These are phyloP conservation scores for Salicornia ramosissima DNA, from an alignment of 148 eudicot species.

Conservation along the genomic window DNA sequence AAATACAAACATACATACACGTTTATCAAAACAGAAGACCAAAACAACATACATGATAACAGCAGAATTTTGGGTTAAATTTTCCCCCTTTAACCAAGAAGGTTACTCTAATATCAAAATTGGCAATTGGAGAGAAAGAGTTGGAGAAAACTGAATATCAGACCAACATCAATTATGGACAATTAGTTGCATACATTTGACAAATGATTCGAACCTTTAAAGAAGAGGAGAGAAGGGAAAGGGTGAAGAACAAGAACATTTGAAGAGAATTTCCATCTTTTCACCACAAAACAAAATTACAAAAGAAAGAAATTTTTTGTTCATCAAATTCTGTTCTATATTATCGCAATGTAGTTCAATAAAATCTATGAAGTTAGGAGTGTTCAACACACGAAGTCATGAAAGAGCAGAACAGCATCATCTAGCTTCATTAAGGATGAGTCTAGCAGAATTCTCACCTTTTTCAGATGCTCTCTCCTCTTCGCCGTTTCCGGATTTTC, in stretches of 20 bases:
- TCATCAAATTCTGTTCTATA: background rate
- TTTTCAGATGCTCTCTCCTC: constrained; percentile 27
- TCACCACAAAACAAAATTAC: background rate
- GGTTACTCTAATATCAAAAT: no score
- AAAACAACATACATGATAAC: no score
- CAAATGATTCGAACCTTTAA: background rate
- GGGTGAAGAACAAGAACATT: background rate
- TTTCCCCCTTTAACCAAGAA: no score
- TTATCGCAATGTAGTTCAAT: background rate
- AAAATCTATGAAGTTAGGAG: background rate
- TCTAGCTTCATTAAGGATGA: constrained; percentile 71
- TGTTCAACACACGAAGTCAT: constrained; percentile 37
- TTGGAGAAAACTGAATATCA: background rate
- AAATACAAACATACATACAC: no score
- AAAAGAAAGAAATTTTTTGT: background rate
- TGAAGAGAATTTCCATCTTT: no score
- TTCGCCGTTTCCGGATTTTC: constrained; percentile 44
- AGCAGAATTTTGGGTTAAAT: no score
- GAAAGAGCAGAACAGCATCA: constrained; percentile 73
- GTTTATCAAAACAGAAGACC: no score
- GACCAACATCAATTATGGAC: background rate
- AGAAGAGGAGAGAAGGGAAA: background rate
- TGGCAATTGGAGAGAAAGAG: no score
- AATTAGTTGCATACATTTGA: background rate
- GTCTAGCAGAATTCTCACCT: constrained; percentile 44